Base-by-base conservation (phyloP, 768 basidiomycete species). In the Coprinopsis cinerea region DNA sequence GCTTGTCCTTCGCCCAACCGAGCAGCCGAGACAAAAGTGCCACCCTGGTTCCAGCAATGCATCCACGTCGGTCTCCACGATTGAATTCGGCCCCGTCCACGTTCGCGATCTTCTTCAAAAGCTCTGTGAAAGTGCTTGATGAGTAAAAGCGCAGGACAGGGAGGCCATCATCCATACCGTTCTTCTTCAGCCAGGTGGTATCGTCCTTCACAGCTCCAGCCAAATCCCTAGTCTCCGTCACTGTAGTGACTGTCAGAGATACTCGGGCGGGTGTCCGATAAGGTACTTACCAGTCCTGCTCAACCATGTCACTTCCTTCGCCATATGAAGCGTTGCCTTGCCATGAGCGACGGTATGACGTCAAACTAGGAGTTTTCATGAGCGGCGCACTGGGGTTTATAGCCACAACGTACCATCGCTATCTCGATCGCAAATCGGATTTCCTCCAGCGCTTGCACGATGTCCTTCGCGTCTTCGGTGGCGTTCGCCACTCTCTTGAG, bases 401-500 rank as follows among this genome's bases (percentile, higher is more conserved):
- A 30, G 15, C 20, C 17, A 11, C 18, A 4, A 27, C 44, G 25
- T 45, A 45, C 44, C 44, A 30, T 45, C 4, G 44, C 44, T 3
- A 45, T 3, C 27, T 45, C 44, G 27, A 45, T 45, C 15, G 44
- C 44, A 20, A 45, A 45, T 23, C 26, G 24, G 44, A 45, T 7
- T 27, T 45, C 44, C 3, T 18, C 4, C 17, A 26, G 10, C 3
- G 30, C 17, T 20, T 25, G 23, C 23, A 45, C 4, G 15, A 45
- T 26, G 24, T 45, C 44, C 17, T 26, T 7, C 25, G 25, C 10
- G 11, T 45, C 70, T 49, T 71, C 65, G 45, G 67, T 60, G 44
- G 51, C 41, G 69, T 46, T 46, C 53, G 55, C 60, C 14, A 45
- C 25, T 10, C 44, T 23, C 14, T 13, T n/a, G 3, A 20, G 4